Conservation (phyloP, 768 basidiomycete genomes). For the Collybia nuda region DNA sequence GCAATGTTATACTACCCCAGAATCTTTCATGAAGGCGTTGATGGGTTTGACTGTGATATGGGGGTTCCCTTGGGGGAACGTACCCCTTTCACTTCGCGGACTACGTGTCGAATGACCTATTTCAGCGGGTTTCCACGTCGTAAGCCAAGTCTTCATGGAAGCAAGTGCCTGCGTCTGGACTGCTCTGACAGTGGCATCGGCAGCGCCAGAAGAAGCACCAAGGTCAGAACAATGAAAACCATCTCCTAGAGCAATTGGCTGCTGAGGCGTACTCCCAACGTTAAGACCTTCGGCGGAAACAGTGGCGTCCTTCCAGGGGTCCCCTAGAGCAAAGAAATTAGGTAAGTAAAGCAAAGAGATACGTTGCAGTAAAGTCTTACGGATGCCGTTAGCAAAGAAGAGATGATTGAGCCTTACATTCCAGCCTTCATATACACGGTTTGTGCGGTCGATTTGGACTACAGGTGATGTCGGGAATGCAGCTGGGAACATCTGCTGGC, state of each 20-base stretch:
- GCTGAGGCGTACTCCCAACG: conserved; percentile 45
- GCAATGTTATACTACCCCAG: conserved; percentile 10
- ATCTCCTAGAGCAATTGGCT: conserved; percentile 57
- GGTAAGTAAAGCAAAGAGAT: not conserved
- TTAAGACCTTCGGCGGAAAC: conserved; percentile 54
- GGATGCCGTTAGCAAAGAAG: conserved; percentile 70
- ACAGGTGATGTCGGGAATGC: conserved; percentile 49
- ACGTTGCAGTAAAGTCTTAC: conserved; percentile 36
- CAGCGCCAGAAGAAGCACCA: conserved; percentile 31
- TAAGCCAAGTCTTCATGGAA: conserved; percentile 59
- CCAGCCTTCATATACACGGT: conserved; percentile 62
- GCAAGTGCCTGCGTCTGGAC: conserved; percentile 55
- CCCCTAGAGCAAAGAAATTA: conserved; percentile 37
- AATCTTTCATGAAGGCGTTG: conserved; percentile 32
- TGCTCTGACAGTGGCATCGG: conserved; percentile 48
- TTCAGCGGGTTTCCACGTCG: conserved; percentile 32
- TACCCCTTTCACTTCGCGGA: not conserved
- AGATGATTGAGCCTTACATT: conserved; percentile 53
- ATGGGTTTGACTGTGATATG: conserved; percentile 24
- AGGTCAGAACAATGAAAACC: conserved; percentile 75
- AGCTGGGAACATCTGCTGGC: conserved; percentile 63
- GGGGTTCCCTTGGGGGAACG: not conserved
- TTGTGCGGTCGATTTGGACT: conserved; percentile 42
- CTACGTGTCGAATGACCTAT: not conserved
- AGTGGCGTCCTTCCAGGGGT: conserved; percentile 73